phyloP scores from a whole-genome alignment of 2,329 filamentous ascomycete genomes.

The Cucurbitaria berberidis region DNA sequence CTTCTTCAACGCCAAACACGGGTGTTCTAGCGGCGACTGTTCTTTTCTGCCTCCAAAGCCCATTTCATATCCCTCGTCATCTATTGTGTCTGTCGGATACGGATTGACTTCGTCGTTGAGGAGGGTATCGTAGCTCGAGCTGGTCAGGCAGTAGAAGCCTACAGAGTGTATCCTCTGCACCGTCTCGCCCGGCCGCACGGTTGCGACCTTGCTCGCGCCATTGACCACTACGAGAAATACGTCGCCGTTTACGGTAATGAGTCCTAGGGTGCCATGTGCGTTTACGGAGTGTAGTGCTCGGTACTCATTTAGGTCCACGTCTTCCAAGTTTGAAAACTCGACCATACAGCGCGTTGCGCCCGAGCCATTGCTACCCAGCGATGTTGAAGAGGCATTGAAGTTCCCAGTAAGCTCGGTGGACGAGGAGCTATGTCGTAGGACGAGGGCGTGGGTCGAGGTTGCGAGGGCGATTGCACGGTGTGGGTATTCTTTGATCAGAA shows the following conservation, averaged over 20 bases:
- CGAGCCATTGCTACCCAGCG: slow-evolving; percentile 49
- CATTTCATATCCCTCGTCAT: slow-evolving; percentile 61
- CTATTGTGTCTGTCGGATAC: slow-evolving; percentile 60
- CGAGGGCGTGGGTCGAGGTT: slow-evolving; percentile 77
- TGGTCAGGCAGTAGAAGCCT: slow-evolving; percentile 91
- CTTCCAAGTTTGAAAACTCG: slow-evolving; percentile 73
- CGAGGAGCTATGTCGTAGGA: slow-evolving; percentile 78
- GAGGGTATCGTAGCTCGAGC: slow-evolving; percentile 82
- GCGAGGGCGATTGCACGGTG: slow-evolving; percentile 87
- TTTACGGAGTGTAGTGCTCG: slow-evolving; percentile 74
- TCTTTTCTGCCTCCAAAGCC: slow-evolving; percentile 62
- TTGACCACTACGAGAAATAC: slow-evolving; percentile 92
- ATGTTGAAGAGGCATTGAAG: slow-evolving; percentile 65
- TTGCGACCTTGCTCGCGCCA: slow-evolving; percentile 77
- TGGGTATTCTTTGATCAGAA: slow-evolving; percentile 85
- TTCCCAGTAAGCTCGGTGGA: slow-evolving; percentile 60
- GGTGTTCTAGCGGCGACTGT: slow-evolving; percentile 79
- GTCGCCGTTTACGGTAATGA: slow-evolving; percentile 83
- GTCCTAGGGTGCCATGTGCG: slow-evolving; percentile 83
- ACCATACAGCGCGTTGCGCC: slow-evolving; percentile 75
- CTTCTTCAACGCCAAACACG: slow-evolving; percentile 89
- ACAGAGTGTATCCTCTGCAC: slow-evolving; percentile 86
- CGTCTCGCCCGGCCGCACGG: slow-evolving; percentile 83
- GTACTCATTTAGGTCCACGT: slow-evolving; percentile 75
- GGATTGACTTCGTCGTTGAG: slow-evolving; percentile 63